Percentiles rank a stretch among this genome's conserved stretches.
These are phyloP conservation scores for Dimocarpus longan DNA, from an alignment of 345 rosid species.

Conservation along the genomic window DNA sequence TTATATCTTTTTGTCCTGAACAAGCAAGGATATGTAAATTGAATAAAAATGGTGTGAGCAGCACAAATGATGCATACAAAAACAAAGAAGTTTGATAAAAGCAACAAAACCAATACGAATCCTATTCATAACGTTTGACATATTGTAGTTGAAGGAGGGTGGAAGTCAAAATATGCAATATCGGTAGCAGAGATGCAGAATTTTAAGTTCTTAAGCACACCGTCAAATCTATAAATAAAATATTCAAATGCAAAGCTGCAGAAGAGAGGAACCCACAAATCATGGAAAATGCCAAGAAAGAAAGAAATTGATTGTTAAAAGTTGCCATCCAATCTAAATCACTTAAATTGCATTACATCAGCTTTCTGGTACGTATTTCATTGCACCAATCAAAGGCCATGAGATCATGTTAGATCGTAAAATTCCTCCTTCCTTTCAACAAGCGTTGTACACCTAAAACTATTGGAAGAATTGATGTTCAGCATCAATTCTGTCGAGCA, in stretches of 20 bases:
- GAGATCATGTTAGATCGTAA: not conserved
- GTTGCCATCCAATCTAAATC: not conserved
- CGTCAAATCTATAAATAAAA: not conserved
- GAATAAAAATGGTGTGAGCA: not conserved
- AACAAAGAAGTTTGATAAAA: not conserved
- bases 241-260: not conserved
- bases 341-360: not conserved
- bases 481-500: not conserved
- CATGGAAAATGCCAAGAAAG: not conserved
- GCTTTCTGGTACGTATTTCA: not conserved
- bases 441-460: not conserved
- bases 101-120: not conserved
- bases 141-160: not conserved
- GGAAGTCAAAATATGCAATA: not conserved
- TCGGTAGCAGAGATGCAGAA: not conserved
- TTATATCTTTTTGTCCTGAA: not conserved
- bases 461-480: not conserved
- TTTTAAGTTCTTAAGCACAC: not conserved
- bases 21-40: not conserved
- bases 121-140: not conserved
- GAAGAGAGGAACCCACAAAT: not conserved
- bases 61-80: not conserved
- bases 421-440: conserved; percentile 5
- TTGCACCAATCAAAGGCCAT: not conserved
- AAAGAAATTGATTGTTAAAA: not conserved